A percentile compares a stretch with the other conserved stretches of the same genome.
Conservation (phyloP, 306 rosid genomes). For the Fragaria iinumae region DNA sequence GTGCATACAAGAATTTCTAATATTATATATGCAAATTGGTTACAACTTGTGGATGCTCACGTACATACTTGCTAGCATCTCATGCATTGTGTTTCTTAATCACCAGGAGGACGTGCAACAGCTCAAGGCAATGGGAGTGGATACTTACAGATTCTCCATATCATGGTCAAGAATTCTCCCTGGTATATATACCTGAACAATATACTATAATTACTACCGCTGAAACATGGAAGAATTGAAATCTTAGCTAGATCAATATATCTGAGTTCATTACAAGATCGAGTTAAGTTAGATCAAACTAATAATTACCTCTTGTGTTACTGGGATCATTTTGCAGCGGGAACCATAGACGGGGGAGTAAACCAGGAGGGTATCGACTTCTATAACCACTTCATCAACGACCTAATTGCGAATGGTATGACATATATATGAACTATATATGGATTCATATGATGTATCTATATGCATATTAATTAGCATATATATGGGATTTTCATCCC, state of each 20-base stretch:
- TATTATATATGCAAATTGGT: background rate
- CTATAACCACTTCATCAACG: background rate
- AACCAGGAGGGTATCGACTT: background rate
- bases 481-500: background rate
- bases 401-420: background rate
- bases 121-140: constrained; percentile 2
- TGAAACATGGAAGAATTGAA: no score
- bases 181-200: background rate
- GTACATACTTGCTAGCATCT: background rate
- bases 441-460: no score
- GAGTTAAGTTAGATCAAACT: background rate
- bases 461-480: no score
- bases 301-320: background rate
- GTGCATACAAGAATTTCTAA: background rate
- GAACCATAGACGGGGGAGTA: background rate
- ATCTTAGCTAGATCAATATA: background rate
- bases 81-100: background rate
- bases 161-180: constrained; percentile 11
- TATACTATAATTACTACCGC: no score
- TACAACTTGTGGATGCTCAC: background rate
- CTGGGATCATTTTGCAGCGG: background rate
- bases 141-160: constrained; percentile 6
- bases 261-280: background rate
- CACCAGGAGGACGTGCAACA: constrained; percentile 1
- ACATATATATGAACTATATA: background rate